A percentile compares a stretch with the other conserved stretches of the same genome.
These are phyloP conservation scores for Ophidiomyces ophidiicola DNA, from an alignment of 2,329 filamentous ascomycete species.

Conservation along the genomic window DNA sequence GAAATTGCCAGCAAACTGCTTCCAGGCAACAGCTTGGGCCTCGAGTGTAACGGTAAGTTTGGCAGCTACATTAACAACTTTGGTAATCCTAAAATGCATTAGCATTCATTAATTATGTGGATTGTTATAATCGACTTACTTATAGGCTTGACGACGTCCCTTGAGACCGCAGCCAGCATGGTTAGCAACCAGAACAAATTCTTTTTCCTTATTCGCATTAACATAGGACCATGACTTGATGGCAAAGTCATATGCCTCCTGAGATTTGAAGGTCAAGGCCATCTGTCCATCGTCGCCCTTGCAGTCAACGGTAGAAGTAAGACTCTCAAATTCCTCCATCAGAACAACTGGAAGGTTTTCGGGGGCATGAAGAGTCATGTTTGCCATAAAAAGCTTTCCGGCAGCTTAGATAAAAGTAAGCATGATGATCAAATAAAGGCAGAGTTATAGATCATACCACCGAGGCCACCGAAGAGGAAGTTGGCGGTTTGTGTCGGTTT, in stretches of 20 bases:
- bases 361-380: slow-evolving; percentile 25
- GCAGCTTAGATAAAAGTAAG: slow-evolving; percentile 10
- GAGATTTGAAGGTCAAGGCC: slow-evolving; percentile 22
- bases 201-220: slow-evolving; percentile 20
- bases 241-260: slow-evolving; percentile 22
- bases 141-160: slow-evolving; percentile 23
- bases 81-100: slow-evolving; percentile 12
- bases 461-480: slow-evolving; percentile 21
- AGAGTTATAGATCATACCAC: slow-evolving; percentile 16
- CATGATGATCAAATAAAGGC: background rate
- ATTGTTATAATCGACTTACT: slow-evolving; percentile 7
- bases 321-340: slow-evolving; percentile 25
- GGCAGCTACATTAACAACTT: slow-evolving; percentile 16
- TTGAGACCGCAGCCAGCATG: slow-evolving; percentile 22
- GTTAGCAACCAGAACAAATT: slow-evolving; percentile 26
- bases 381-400: slow-evolving; percentile 21
- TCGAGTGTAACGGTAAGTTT: slow-evolving; percentile 16
- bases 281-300: slow-evolving; percentile 19
- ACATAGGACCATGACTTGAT: slow-evolving; percentile 23
- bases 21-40: slow-evolving; percentile 17
- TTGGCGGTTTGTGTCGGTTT: slow-evolving; percentile 17
- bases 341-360: slow-evolving; percentile 22
- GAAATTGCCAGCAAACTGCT: slow-evolving; percentile 18
- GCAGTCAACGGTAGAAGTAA: slow-evolving; percentile 23
- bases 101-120: background rate